Evolutionary conservation across 2,329 filamentous ascomycete species (phyloP), one percentile per base, ranked within the genome.

Genomic region (Alternaria solani): DNA sequence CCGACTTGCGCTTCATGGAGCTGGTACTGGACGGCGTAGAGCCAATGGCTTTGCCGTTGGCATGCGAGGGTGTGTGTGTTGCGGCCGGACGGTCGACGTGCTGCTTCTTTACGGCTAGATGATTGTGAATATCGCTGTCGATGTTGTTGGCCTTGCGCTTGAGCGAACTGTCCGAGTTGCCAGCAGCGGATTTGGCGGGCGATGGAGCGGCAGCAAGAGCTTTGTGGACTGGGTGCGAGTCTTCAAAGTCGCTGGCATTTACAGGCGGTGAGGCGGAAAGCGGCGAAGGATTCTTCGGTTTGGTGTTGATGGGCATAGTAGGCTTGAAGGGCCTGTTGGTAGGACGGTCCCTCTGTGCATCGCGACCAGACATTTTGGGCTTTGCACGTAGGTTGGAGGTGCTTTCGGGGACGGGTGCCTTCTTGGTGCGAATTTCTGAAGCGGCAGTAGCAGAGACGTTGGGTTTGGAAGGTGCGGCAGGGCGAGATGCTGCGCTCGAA

Each of bases 261-360:
- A 87, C 83, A 6, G 87, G 86, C 23, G 86, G 86, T 2, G 87
- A 88, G 7, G 85, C 86, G 9, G 85, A 86, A 11, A 89, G 82
- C 12, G 86, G 87, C 16, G 87, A 89, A 2, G 86, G 86, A 54
- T 88, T 88, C 69, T 84, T 85, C 2, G 87, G 86, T 42, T 85
- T 87, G 61, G 81, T 87, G 78, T 80, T 75, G 25, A 74, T 59
- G 28, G 74, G 69, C 68, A 72, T 71, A 18, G 69, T 63, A n/a
- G 74, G 73, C 48, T 72, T 75, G 55, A 63, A 66, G 38, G 70
- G 65, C 30, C 64, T 73, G 32, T 60, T 57, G 14, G 30, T 23
- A 28, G 64, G 66, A 44, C 65, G 72, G 36, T 67, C 64, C 48
- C 54, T 65, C 30, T 68, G 66, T 9, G 65, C 46, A 46, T 76